These are phyloP conservation scores for Fomitopsis schrenkii DNA, from an alignment of 1,284 basidiomycete genomes.

Conservation along the genomic window DNA sequence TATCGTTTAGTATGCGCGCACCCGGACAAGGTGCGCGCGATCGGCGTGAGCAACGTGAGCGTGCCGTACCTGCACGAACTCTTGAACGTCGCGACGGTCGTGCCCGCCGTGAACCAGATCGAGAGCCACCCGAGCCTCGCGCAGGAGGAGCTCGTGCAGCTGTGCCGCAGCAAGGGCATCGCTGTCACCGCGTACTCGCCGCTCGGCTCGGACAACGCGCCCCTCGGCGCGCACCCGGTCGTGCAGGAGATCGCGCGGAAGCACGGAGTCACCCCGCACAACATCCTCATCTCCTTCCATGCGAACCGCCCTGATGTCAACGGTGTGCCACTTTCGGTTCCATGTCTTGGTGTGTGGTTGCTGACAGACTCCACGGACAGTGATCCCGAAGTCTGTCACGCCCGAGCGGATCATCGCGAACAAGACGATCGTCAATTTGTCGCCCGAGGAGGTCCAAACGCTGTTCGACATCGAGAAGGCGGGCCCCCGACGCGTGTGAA, in stretches of 20 bases:
- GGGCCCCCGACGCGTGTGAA: conserved; percentile 56
- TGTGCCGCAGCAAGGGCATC: conserved; percentile 60
- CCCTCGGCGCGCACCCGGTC: conserved; percentile 57
- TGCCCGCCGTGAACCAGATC: conserved; percentile 81
- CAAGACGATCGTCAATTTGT: conserved; percentile 50
- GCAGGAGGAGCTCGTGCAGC: conserved; percentile 60
- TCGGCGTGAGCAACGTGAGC: conserved; percentile 75
- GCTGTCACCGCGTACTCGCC: conserved; percentile 74
- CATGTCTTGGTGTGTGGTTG: not conserved
- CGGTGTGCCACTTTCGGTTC: conserved; percentile 30
- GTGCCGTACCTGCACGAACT: conserved; percentile 56
- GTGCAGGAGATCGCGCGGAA: conserved; percentile 53
- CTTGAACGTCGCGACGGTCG: conserved; percentile 53
- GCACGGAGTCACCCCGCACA: conserved; percentile 50
- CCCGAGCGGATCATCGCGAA: conserved; percentile 57
- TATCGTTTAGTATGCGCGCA: too few relatives aligned
- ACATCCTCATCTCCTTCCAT: conserved; percentile 60
- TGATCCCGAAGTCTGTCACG: conserved; percentile 63
- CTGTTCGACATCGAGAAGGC: conserved; percentile 55
- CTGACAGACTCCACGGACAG: conserved; percentile 23
- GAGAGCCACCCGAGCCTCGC: conserved; percentile 74
- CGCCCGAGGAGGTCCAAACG: conserved; percentile 51
- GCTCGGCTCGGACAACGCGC: conserved; percentile 72
- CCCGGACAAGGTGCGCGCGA: conserved; percentile 69
- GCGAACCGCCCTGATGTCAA: conserved; percentile 56